Evolutionary conservation across 306 rosid species (phyloP), one percentile per base, ranked within the genome.

Genomic region (Vigna mungo): DNA sequence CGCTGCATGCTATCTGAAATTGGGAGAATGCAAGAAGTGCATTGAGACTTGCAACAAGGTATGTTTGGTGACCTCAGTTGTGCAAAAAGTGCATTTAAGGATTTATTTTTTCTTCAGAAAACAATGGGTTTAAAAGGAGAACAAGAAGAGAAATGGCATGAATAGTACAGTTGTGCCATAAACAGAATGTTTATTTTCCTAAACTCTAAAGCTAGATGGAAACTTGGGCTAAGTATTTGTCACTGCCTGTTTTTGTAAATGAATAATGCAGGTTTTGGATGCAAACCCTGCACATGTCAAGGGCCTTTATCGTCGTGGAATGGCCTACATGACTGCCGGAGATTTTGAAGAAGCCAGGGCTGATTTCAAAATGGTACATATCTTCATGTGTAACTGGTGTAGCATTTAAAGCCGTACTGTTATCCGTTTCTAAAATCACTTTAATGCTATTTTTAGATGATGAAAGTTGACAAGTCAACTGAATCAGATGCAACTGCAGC

Each of bases 291-390:
- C 91, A 25, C 90, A 95, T 75, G 90, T 83, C 71, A 95, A 95
- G 87, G 97, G 93, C 81, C 89, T 95, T n/a, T 95, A 92, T 83
- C 96, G 99, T 47, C 97, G 99, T 63, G 99, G 97, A 77, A 92
- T 92, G 98, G 97, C 97, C 72, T 90, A 89, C 89, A 84, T 92
- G 97, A 77, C 84, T 56, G 88, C 72, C 2, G 97, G 97, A 76
- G 97, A 95, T 78, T 92, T 95, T 10, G 96, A 95, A 76, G 99
- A 95, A 83, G 99, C 99, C 68, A 88, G 80, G 75, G 75, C 18
- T 36, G 99, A 95, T 84, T 92, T 95, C 81, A 80, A 87, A 55
- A 95, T 62, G 96, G 99, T 95, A 85, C 7, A 55, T 30, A 64
- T 68, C 21, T 68, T 71, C 27, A 2, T 74, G 32, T 54, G 14